phyloP scores from a whole-genome alignment of 2,329 filamentous ascomycete species.

The Penicillium sp. region DNA sequence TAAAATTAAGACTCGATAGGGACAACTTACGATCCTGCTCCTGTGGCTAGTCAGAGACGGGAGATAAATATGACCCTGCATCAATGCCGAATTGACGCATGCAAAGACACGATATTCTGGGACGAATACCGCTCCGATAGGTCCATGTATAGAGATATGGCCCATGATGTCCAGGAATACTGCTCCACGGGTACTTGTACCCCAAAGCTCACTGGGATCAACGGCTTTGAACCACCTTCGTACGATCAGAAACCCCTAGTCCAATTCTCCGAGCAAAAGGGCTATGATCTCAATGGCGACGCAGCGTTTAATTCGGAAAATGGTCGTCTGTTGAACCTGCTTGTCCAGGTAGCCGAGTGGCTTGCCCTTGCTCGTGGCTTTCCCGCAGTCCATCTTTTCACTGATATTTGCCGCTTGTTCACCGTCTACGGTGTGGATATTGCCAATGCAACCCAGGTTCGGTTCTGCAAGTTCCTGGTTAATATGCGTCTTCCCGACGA shows the following conservation, averaged over 20 bases:
- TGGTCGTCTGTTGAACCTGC: slow-evolving; percentile 6
- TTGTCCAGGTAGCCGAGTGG: slow-evolving; percentile 29
- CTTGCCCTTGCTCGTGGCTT: slow-evolving; percentile 27
- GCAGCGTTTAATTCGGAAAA: neutral
- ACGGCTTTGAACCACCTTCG: neutral
- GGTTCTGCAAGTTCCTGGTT: neutral
- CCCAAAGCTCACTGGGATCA: neutral
- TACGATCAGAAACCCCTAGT: neutral
- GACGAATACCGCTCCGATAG: too few species aligned
- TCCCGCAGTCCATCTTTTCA: slow-evolving; percentile 30
- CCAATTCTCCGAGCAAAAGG: neutral
- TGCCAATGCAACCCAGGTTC: neutral
- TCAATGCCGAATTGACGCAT: too few species aligned
- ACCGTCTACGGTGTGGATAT: slow-evolving; percentile 7
- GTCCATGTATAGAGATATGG: too few species aligned
- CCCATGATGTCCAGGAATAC: too few species aligned
- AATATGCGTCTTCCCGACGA: neutral
- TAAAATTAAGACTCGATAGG: too few species aligned
- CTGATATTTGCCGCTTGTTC: slow-evolving; percentile 26
- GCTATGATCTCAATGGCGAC: neutral
- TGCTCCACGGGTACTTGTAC: too few species aligned
- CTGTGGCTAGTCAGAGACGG: too few species aligned
- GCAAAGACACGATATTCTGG: too few species aligned
- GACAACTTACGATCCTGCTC: too few species aligned
- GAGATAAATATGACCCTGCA: too few species aligned